Evolutionary conservation across 257 asterid genomes (phyloP).

Genomic region (Fraxinus anomala): DNA sequence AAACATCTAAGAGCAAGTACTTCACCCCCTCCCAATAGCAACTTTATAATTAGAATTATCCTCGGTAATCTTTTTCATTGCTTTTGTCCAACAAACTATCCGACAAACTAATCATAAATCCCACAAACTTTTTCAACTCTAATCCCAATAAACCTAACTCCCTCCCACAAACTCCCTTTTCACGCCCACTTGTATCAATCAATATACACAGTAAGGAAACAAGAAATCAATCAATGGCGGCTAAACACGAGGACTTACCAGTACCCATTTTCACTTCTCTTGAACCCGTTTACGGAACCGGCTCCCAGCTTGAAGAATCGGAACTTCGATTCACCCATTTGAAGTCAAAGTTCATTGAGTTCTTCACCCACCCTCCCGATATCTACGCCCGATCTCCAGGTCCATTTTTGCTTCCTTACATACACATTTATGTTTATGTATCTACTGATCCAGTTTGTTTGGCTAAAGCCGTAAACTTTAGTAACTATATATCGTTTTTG

Average conservation of each 20-base stretch:
- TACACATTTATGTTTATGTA: background rate
- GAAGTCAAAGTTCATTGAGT: conserved; percentile 61
- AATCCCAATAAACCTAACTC: background rate
- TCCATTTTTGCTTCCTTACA: conserved; percentile 15
- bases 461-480: background rate
- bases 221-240: conserved; percentile 52
- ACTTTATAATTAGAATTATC: no score
- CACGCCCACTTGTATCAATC: no score
- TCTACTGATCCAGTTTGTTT: background rate
- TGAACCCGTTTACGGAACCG: conserved; percentile 80
- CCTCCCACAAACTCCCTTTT: background rate
- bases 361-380: conserved; percentile 73
- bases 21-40: no score
- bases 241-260: conserved; percentile 64
- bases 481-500: background rate
- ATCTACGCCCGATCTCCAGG: conserved; percentile 92
- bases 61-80: background rate
- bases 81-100: background rate
- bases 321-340: conserved; percentile 64
- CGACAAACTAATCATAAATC: no score
- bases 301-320: conserved; percentile 84
- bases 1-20: no score
- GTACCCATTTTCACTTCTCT: conserved; percentile 64
- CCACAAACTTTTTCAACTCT: background rate
- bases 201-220: no score